Conservation (phyloP, 192 early-diverging fungal species). For the Backusella morwellensis region DNA sequence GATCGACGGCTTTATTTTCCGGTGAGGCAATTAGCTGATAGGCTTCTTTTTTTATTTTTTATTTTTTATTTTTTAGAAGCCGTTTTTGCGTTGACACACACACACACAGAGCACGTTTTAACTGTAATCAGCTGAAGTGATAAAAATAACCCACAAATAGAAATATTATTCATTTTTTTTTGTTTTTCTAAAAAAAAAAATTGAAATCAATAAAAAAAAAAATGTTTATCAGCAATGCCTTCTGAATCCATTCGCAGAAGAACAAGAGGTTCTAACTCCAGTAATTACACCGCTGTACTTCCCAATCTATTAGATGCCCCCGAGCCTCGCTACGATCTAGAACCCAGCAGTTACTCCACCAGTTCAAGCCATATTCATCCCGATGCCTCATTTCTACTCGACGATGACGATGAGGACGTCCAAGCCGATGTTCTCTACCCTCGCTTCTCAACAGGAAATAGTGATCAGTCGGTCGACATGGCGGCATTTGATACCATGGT, state of each 20-base stretch:
- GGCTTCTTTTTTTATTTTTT: too few species aligned
- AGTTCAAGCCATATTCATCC: not conserved
- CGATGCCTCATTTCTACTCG: not conserved
- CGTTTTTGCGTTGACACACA: too few species aligned
- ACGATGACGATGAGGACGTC: not conserved
- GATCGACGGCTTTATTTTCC: not conserved
- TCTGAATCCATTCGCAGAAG: slow-evolving; percentile 4
- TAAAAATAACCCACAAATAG: not conserved
- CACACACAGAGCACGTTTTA: not conserved
- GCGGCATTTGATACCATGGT: slow-evolving; percentile 9
- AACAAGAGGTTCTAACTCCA: slow-evolving; percentile 1
- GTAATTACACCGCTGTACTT: not conserved
- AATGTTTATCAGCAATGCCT: not conserved
- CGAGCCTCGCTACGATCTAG: not conserved
- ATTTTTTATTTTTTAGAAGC: too few species aligned
- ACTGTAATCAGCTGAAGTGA: not conserved
- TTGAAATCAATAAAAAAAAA: not conserved
- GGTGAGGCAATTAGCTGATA: not conserved
- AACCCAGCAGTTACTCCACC: not conserved
- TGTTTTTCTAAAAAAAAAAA: not conserved
- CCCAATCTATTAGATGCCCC: not conserved
- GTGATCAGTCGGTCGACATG: not conserved
- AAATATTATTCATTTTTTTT: not conserved
- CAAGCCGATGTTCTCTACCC: slow-evolving; percentile 6
- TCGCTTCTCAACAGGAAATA: not conserved